These are phyloP conservation scores for Populus euphratica DNA, from an alignment of 345 rosid species.

Conservation along the genomic window DNA sequence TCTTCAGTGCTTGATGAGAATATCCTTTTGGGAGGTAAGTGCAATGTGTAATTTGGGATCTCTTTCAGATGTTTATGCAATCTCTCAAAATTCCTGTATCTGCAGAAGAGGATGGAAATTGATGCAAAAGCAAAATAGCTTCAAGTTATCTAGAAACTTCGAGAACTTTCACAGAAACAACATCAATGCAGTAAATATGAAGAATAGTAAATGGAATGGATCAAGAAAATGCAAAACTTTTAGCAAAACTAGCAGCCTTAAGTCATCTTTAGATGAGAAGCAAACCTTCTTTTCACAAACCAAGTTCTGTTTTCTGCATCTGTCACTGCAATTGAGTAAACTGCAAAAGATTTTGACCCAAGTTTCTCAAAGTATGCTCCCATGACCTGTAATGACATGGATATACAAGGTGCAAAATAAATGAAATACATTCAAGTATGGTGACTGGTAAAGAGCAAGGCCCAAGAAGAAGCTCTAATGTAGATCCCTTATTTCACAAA, in stretches of 20 bases:
- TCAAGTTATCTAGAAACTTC: conserved; percentile 13
- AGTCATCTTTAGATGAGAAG: conserved; percentile 26
- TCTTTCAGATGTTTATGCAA: conserved; percentile 92
- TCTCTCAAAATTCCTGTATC: conserved; percentile 95
- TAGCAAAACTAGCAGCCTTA: neutral
- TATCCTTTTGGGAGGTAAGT: conserved; percentile 97
- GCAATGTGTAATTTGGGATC: conserved; percentile 91
- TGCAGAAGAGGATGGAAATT: conserved; percentile 28
- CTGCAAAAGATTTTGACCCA: conserved; percentile 94
- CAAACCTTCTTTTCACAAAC: conserved; percentile 96
- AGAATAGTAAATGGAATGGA: neutral
- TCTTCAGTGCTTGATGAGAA: conserved; percentile 98
- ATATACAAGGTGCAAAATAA: conserved; percentile 10
- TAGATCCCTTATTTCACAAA: conserved; percentile 4
- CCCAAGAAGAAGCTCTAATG: conserved; percentile 19
- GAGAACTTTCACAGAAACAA: neutral
- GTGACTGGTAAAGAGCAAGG: conserved; percentile 1
- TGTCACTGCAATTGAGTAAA: conserved; percentile 94
- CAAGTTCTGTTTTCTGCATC: conserved; percentile 73
- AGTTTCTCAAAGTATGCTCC: conserved; percentile 96
- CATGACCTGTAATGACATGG: conserved; percentile 56
- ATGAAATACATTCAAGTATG: conserved; percentile 3
- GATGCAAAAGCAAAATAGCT: conserved; percentile 12
- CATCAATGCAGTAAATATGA: neutral
- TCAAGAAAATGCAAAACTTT: conserved; percentile 1